phyloP scores from a whole-genome alignment of 768 basidiomycete species.

The Gautieria morchelliformis region DNA sequence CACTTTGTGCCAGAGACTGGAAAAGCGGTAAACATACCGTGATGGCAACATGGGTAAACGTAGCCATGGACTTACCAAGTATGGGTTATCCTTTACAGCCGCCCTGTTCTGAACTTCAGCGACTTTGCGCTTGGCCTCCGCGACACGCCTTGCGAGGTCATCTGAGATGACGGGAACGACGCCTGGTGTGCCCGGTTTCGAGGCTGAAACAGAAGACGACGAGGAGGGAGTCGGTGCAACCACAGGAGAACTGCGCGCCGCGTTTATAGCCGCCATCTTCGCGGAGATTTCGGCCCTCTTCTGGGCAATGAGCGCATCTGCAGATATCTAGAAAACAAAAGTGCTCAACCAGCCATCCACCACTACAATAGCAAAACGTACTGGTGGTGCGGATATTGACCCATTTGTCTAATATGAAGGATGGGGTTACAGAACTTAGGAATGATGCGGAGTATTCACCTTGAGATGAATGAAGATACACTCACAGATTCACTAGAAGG shows the following conservation, averaged over 20 bases:
- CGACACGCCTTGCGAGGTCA: slow-evolving; percentile 61
- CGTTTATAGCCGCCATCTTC: slow-evolving; percentile 67
- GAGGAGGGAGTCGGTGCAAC: slow-evolving; percentile 14
- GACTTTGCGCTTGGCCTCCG: slow-evolving; percentile 80
- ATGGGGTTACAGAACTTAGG: slow-evolving; percentile 58
- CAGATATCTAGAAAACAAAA: slow-evolving; percentile 27
- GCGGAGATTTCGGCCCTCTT: slow-evolving; percentile 80
- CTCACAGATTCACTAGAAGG: slow-evolving; percentile 59
- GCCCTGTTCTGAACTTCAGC: slow-evolving; percentile 73
- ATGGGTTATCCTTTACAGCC: slow-evolving; percentile 74
- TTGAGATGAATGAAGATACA: slow-evolving; percentile 38
- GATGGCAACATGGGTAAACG: background rate
- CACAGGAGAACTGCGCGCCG: slow-evolving; percentile 27
- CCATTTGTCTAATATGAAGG: slow-evolving; percentile 45
- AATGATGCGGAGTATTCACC: slow-evolving; percentile 58
- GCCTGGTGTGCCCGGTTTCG: slow-evolving; percentile 35
- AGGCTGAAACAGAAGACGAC: slow-evolving; percentile 20
- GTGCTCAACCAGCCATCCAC: background rate
- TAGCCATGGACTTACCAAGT: slow-evolving; percentile 51
- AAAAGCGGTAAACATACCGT: background rate
- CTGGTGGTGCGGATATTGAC: slow-evolving; percentile 29
- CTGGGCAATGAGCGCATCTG: slow-evolving; percentile 66
- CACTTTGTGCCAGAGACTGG: slow-evolving; percentile 44
- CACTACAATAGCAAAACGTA: slow-evolving; percentile 21
- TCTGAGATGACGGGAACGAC: slow-evolving; percentile 36